Percentiles rank a stretch among this genome's conserved stretches.
Evolutionary conservation across 148 eudicot genomes (phyloP).

Genomic region (Rhododendron williamsianum): DNA sequence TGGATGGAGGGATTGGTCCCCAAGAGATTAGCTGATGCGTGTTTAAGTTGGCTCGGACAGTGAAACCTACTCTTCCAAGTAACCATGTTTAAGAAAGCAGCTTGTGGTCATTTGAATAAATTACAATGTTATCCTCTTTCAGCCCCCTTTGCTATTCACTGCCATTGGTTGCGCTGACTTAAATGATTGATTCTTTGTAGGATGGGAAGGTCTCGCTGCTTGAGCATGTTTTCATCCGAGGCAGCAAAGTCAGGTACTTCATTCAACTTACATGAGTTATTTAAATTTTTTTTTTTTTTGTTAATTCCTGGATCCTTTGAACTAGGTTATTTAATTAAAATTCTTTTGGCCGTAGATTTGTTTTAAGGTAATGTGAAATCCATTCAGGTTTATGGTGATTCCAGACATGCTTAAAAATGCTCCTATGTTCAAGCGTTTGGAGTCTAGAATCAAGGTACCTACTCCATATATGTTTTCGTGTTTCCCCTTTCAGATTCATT

Average conservation of each 20-base stretch:
- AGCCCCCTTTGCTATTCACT: too few species aligned
- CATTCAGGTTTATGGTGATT: slow-evolving; percentile 83
- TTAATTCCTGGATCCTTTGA: not conserved
- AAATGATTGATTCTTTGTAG: slow-evolving; percentile 24
- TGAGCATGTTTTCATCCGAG: slow-evolving; percentile 93
- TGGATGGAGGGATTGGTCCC: not conserved
- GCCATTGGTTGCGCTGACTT: not conserved
- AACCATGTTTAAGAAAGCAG: too few species aligned
- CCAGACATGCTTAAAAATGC: slow-evolving; percentile 99
- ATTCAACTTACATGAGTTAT: not conserved
- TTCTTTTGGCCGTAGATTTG: not conserved
- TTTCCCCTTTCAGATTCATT: not conserved
- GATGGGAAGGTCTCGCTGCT: slow-evolving; percentile 96
- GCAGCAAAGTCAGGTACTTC: slow-evolving; percentile 87
- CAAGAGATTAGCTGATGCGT: not conserved
- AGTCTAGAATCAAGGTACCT: slow-evolving; percentile 86
- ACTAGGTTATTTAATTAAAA: not conserved
- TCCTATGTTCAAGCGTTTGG: slow-evolving; percentile 96
- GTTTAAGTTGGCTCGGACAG: not conserved
- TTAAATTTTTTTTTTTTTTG: not conserved
- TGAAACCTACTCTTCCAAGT: not conserved
- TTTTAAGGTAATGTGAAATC: slow-evolving; percentile 3
- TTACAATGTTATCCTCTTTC: too few species aligned
- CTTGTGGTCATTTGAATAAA: too few species aligned
- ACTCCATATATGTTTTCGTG: not conserved